Evolutionary conservation across 2,329 filamentous ascomycete genomes (phyloP), one percentile per base, ranked within the genome.

Genomic region (Didymella arachidicola): DNA sequence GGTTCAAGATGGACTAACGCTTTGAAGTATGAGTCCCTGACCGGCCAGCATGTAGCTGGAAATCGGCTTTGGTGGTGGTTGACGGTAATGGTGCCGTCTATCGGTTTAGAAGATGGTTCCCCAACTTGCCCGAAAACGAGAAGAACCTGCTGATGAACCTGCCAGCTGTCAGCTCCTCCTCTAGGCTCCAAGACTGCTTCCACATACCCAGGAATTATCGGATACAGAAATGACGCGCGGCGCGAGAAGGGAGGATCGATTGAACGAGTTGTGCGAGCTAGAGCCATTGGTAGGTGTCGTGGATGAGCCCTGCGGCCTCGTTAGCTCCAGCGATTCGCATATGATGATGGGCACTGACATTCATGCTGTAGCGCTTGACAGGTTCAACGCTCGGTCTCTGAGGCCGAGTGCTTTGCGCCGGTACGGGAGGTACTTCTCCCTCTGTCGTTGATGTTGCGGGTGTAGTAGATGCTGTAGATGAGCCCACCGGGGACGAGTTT

Each of bases 61-160:
- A 97, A 97, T 61, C 81, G 87, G 75, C 96, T 92, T 76, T 97
- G 91, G 66, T 93, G 86, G 70, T 95, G 90, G 70, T 85, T 89
- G 61, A 97, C 85, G 2, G 88, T 92, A 49, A 98, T 72, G 29
- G 81, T 89, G 65, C 95, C 95, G 72, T 97, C 92, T 60, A 96
- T 78, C 51, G 86, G 81, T 72, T 86, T 86, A 51, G 87, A 83
- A 32, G 83, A 79, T 5, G 87, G 81, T 64, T 96, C 91, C 58
- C 90, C 92, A 65, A 96, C 89, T 47, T 90, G 88, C 49, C 94
- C 94, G 69, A 89, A 87, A 45, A 97, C 83, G 25, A 95, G 84
- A 19, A 97, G 82, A 8, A 96, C 86, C 75, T 97, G 97, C 81
- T 97, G 93, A 72, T 96, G 92, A 19, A 96, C 92, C 92, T 96